phyloP scores from a whole-genome alignment of 768 basidiomycete species.

The Pisolithus albus region DNA sequence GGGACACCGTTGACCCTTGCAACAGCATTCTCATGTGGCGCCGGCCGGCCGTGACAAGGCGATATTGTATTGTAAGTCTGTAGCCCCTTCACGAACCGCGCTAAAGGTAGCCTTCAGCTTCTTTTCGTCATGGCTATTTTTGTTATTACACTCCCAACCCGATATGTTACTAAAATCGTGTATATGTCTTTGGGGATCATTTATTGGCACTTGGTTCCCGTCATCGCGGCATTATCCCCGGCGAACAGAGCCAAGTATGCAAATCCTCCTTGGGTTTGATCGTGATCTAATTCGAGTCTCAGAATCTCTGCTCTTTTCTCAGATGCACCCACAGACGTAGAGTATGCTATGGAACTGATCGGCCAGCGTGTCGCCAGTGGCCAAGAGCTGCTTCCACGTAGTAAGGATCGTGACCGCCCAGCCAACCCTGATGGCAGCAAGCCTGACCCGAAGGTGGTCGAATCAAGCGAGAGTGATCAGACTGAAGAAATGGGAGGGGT shows the following conservation, averaged over 20 bases:
- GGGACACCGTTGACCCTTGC: constrained; percentile 1
- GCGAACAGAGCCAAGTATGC: constrained; percentile 41
- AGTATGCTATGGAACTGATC: constrained; percentile 66
- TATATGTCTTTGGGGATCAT: constrained; percentile 42
- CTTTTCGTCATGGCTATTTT: constrained; percentile 34
- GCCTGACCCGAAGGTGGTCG: background rate
- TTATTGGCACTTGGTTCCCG: constrained; percentile 60
- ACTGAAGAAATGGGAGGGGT: constrained; percentile 18
- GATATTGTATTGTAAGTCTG: constrained; percentile 41
- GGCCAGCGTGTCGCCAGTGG: constrained; percentile 53
- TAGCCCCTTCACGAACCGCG: background rate
- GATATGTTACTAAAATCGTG: constrained; percentile 41
- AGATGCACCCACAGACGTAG: constrained; percentile 59
- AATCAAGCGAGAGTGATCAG: background rate
- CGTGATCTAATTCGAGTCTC: background rate
- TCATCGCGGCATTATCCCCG: constrained; percentile 46
- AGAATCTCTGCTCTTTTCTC: constrained; percentile 43
- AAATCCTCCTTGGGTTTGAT: background rate
- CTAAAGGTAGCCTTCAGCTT: constrained; percentile 22
- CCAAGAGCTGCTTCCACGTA: constrained; percentile 37
- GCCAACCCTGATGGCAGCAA: constrained; percentile 11
- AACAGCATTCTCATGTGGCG: constrained; percentile 65
- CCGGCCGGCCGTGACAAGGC: constrained; percentile 40
- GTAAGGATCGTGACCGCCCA: constrained; percentile 13
- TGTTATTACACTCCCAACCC: constrained; percentile 40